Conservation (phyloP, 306 rosid species). For the Prunus campanulata region DNA sequence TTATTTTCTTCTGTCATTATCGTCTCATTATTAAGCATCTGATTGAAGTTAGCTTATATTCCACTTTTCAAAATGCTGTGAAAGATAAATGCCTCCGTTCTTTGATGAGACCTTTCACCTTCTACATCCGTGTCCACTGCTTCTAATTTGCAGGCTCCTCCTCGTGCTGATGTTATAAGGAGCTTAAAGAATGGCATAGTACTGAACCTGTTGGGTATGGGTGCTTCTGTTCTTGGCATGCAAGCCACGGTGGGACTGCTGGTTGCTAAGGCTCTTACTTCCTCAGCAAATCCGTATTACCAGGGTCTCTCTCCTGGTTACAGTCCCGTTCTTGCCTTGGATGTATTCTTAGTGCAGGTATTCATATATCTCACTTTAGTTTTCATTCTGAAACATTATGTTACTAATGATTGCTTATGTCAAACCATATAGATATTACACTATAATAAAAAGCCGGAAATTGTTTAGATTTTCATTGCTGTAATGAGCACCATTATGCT, state of each 20-base stretch:
- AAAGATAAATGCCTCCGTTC: neutral
- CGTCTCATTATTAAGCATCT: neutral
- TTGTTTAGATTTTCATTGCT: no score
- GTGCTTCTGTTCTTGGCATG: conserved; percentile 96
- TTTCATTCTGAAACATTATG: neutral
- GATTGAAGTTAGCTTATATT: neutral
- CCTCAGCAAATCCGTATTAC: conserved; percentile 83
- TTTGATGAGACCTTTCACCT: neutral
- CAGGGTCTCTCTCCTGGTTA: conserved; percentile 81
- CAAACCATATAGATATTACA: neutral
- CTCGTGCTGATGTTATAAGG: conserved; percentile 95
- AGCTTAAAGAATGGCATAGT: conserved; percentile 76
- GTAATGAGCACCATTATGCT: neutral
- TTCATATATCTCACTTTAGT: neutral
- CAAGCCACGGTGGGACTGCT: conserved; percentile 91
- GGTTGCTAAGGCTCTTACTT: conserved; percentile 96
- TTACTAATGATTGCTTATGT: neutral
- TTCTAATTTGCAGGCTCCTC: conserved; percentile 69
- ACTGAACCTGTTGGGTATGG: conserved; percentile 85
- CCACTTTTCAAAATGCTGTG: neutral
- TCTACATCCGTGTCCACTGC: neutral
- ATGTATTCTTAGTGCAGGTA: conserved; percentile 98
- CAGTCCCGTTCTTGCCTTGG: conserved; percentile 93
- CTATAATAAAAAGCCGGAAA: no score
- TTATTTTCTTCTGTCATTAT: neutral